Evolutionary conservation across 768 basidiomycete species (phyloP).

Genomic region (Tephrocybe sp.): DNA sequence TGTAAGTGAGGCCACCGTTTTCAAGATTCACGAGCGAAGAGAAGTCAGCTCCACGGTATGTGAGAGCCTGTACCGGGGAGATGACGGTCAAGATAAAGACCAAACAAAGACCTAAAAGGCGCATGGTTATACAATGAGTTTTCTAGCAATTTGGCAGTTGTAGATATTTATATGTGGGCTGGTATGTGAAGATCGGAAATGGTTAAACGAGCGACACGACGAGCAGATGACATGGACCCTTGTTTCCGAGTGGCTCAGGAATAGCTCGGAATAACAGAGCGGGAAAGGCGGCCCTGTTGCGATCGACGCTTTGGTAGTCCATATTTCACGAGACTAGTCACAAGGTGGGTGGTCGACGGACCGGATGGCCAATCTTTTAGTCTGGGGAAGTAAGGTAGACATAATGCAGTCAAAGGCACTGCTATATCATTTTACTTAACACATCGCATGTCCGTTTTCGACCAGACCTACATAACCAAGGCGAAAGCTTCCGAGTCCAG

Average conservation of each 20-base stretch:
- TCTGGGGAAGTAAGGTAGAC: background rate
- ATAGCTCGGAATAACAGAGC: constrained; percentile 2
- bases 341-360: constrained; percentile 13
- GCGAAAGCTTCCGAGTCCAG: too few relatives aligned
- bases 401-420: too few relatives aligned
- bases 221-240: constrained; percentile 4
- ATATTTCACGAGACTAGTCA: constrained; percentile 13
- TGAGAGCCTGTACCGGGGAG: constrained; percentile 32
- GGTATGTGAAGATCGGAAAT: background rate
- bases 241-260: constrained; percentile 3
- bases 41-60: constrained; percentile 55
- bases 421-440: too few relatives aligned
- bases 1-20: constrained; percentile 41
- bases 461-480: too few relatives aligned
- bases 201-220: background rate
- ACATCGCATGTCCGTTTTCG: too few relatives aligned
- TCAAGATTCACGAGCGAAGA: constrained; percentile 54
- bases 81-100: constrained; percentile 20
- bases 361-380: background rate
- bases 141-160: background rate
- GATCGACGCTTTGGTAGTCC: background rate
- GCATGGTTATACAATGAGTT: constrained; percentile 16
- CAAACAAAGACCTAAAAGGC: constrained; percentile 19
- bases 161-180: constrained; percentile 2
- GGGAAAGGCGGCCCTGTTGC: constrained; percentile 9